Evolutionary conservation across 2,329 filamentous ascomycete species (phyloP).

Genomic region (Chlorencoelia australis): DNA sequence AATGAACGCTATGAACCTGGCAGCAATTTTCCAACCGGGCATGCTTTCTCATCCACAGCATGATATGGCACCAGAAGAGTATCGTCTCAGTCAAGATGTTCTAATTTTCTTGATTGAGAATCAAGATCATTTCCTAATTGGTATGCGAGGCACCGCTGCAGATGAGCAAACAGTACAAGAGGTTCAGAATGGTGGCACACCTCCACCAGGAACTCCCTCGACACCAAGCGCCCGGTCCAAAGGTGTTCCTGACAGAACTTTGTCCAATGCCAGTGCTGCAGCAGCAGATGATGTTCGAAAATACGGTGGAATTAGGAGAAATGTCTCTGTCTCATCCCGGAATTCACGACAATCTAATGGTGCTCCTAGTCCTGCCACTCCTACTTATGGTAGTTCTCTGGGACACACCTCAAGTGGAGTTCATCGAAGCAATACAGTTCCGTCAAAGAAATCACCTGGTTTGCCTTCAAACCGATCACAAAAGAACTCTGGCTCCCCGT

Average conservation of each 20-base stretch:
- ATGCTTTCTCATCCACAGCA: conserved; percentile 89
- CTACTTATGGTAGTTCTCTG: conserved; percentile 43
- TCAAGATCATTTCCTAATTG: conserved; percentile 95
- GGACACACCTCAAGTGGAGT: conserved; percentile 45
- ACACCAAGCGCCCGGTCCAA: conserved; percentile 42
- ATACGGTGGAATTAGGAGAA: conserved; percentile 70
- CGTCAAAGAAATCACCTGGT: conserved; percentile 77
- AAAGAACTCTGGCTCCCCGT: conserved; percentile 41
- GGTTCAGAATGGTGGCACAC: conserved; percentile 59
- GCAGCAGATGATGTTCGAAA: conserved; percentile 80
- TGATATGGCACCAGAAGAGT: conserved; percentile 92
- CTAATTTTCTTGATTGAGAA: conserved; percentile 97
- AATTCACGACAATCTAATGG: conserved; percentile 68
- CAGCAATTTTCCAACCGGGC: conserved; percentile 95
- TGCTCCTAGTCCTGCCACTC: conserved; percentile 59
- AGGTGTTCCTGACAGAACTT: conserved; percentile 59
- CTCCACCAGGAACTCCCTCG: conserved; percentile 38
- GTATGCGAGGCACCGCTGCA: conserved; percentile 98
- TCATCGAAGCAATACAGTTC: conserved; percentile 83
- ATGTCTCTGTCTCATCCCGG: conserved; percentile 86
- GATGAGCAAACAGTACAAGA: conserved; percentile 62
- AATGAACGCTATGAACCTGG: conserved; percentile 90
- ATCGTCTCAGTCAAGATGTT: conserved; percentile 90
- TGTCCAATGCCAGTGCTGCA: conserved; percentile 80
- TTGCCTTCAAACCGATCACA: conserved; percentile 59